Conservation (phyloP, 2,329 filamentous ascomycete species). For the Cladosporium velox region DNA sequence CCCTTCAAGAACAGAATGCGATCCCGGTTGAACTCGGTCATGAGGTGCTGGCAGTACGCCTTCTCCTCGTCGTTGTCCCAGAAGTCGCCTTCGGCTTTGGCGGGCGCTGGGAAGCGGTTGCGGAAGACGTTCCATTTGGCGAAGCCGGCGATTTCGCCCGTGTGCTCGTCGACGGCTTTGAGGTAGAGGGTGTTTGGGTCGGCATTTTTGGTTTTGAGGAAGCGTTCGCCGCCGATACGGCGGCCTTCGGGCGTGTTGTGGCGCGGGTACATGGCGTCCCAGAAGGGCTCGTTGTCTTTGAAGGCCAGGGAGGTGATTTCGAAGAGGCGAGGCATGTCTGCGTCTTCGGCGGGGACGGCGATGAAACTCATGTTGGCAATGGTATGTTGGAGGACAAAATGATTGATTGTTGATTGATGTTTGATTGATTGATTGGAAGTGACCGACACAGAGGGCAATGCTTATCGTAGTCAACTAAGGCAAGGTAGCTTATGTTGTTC, state of each 20-base stretch:
- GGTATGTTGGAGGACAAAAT: neutral
- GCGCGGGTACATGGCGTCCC: slow-evolving; percentile 30
- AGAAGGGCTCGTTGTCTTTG: slow-evolving; percentile 33
- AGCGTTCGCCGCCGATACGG: slow-evolving; percentile 28
- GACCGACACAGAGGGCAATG: neutral
- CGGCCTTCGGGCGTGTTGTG: slow-evolving; percentile 33
- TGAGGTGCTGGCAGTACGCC: slow-evolving; percentile 27
- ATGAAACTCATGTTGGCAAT: slow-evolving; percentile 25
- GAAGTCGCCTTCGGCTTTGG: slow-evolving; percentile 23
- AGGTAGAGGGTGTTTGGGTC: slow-evolving; percentile 32
- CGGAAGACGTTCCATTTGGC: slow-evolving; percentile 37
- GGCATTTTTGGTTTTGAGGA: slow-evolving; percentile 26
- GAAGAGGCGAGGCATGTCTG: slow-evolving; percentile 36
- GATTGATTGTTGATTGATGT: neutral
- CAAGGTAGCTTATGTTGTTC: neutral
- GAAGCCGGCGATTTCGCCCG: slow-evolving; percentile 34
- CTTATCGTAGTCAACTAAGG: neutral
- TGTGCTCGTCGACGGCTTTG: slow-evolving; percentile 34
- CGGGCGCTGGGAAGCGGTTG: slow-evolving; percentile 24
- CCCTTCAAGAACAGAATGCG: slow-evolving; percentile 30
- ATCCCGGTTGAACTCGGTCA: slow-evolving; percentile 27
- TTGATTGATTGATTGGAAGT: neutral
- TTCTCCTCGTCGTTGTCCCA: slow-evolving; percentile 29
- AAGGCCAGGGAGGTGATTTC: slow-evolving; percentile 34
- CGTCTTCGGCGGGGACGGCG: slow-evolving; percentile 31